Evolutionary conservation across 441 rosid species (phyloP), one percentile per base, ranked within the genome.

Genomic region (Theobroma grandiflorum): DNA sequence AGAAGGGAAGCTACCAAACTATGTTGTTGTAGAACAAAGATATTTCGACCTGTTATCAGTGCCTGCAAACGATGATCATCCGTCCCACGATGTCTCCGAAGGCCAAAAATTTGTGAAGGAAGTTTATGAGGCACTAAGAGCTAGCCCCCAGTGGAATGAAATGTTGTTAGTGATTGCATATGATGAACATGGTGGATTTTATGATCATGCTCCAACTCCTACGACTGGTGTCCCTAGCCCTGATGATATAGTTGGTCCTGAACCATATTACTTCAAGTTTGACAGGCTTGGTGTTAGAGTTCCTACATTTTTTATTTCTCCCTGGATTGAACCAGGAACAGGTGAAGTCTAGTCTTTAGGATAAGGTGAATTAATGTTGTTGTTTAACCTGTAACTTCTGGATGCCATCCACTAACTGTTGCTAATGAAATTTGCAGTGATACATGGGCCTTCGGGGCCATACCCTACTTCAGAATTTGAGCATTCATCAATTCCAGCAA

Each of bases 121-220:
- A 78, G 95, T 96, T 6, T 94, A 96, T 58, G 98, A 96, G 84
- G 90, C 95, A 10, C 86, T 94, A 8, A 81, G 99, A 84, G 87
- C 88, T 7, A 96, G 98, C 80, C 98, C 98, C 9, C 96, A 91
- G 26, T 96, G 99, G 99, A 89, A 92, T 8, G 90, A 94, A 85
- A 92, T 73, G 2, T 76, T 96, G 47, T 88, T 93, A 49, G 18
- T 94, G 1, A 71, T 96, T 68, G 82, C 87, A 31, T 96, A 96
- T 16, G 98, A 96, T 79, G 98, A 96, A 72, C 99, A 96, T 59
- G 99, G 99, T 2, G 99, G 98, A n/a, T 94, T 90, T 82, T 96
- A 91, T 42, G 98, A 96, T 80, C 99, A 96, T 78, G 99, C 92
- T 45, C 95, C 96, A 3, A 94, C 98, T 10, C 99, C 99, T 0